A percentile compares a stretch with the other conserved stretches of the same genome.
Conservation (phyloP, 2,329 filamentous ascomycete genomes). For the Tolypocladium sp. region DNA sequence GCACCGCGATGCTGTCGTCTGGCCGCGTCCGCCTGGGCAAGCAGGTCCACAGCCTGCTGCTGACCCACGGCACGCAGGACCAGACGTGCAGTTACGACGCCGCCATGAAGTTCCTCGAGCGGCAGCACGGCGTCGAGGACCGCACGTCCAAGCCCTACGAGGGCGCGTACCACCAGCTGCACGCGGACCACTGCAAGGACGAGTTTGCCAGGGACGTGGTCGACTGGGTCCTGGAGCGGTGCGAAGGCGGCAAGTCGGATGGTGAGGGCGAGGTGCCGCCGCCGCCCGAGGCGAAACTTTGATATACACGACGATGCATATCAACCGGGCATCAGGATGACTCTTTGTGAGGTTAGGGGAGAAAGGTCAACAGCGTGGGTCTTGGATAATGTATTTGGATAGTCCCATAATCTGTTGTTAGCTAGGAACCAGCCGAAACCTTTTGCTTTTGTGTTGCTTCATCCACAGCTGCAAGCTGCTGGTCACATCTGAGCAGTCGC, state of each 20-base stretch:
- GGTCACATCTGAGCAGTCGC: too few relatives aligned
- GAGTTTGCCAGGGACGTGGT: conserved; percentile 50
- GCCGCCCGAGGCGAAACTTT: conserved; percentile 27
- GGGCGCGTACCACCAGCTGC: conserved; percentile 70
- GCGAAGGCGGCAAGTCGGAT: conserved; percentile 1
- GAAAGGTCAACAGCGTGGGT: background rate
- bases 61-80: conserved; percentile 72
- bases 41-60: conserved; percentile 55
- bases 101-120: conserved; percentile 54
- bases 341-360: background rate
- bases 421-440: background rate
- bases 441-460: background rate
- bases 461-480: too few relatives aligned
- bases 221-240: conserved; percentile 53
- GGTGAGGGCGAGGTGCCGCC: conserved; percentile 4
- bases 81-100: conserved; percentile 56
- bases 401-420: background rate
- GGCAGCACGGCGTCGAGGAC: conserved; percentile 49
- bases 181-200: conserved; percentile 47
- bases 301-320: background rate
- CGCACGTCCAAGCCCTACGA: conserved; percentile 65
- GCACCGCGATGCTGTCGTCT: conserved; percentile 50
- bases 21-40: conserved; percentile 44
- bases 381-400: background rate
- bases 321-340: background rate